Percentiles rank a stretch among this genome's conserved stretches.
Conservation (phyloP, 2,329 filamentous ascomycete genomes). For the Stemphylium vesicarium region DNA sequence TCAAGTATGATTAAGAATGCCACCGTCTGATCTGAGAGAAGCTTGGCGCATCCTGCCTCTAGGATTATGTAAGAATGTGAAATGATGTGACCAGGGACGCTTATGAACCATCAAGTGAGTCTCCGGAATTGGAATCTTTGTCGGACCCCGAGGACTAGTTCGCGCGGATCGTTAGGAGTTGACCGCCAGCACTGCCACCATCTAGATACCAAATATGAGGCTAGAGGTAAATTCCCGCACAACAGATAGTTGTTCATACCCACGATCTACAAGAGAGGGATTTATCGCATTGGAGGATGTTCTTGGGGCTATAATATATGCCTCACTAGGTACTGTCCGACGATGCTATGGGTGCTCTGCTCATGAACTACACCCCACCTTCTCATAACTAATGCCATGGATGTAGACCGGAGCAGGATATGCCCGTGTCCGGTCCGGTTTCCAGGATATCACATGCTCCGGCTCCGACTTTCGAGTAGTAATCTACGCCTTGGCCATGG, state of each 20-base stretch:
- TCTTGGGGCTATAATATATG: too few relatives aligned
- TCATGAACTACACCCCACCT: too few relatives aligned
- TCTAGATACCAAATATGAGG: neutral
- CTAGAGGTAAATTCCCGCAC: neutral
- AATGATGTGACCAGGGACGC: neutral
- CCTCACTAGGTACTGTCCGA: too few relatives aligned
- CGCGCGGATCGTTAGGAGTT: neutral
- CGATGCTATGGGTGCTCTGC: too few relatives aligned
- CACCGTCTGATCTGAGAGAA: neutral
- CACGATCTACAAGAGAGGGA: neutral
- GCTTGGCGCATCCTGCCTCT: neutral
- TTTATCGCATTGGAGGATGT: neutral
- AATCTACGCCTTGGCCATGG: too few relatives aligned
- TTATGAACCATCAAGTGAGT: neutral
- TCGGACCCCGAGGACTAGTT: neutral
- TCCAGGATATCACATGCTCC: too few relatives aligned
- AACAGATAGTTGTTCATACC: neutral
- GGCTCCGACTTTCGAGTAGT: too few relatives aligned
- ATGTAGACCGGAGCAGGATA: too few relatives aligned
- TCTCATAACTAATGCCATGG: too few relatives aligned
- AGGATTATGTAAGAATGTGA: neutral
- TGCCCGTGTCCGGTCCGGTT: too few relatives aligned
- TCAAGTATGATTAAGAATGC: conserved; percentile 2
- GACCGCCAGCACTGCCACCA: neutral
- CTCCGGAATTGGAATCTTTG: neutral